Evolutionary conservation across 116 monocot genomes (phyloP), one percentile per base, ranked within the genome.

Genomic region (Zostera marina): DNA sequence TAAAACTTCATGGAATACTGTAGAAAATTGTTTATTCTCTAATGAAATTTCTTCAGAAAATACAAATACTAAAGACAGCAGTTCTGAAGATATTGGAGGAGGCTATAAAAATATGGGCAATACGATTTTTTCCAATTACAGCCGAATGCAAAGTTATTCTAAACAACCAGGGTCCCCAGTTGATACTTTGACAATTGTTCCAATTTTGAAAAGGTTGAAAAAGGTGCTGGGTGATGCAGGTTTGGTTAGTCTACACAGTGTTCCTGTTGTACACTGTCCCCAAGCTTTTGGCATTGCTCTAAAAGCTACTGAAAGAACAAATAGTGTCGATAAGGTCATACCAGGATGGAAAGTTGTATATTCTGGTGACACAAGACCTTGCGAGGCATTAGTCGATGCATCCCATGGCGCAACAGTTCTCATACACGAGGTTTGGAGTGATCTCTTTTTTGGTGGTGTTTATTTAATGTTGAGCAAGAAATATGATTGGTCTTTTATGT

Each of bases 331-430:
- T 41, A 90, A 81, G 47, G 8, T 25, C 22, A 73, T 86, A 58
- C 90, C 90, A 1, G 98, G 98, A 10, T 98, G 98, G 98, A 98
- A 98, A 49, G 67, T 98, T 62, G 98, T 90, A 12, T 98, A 98
- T 74, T 98, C 98, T 1, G 98, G 90, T 53, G 98, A 98, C 66
- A 98, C 98, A 12, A 76, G 98, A 62, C 98, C 98, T 22, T 98
- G 98, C 52, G 74, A 79, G 49, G 68, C 82, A 38, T 46, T 90
- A 46, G 70, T 83, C 16, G 79, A 90, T 51, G 98, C 98, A 53
- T 76, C 98, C 61, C 68, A 45, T 42, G 76, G 65, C 61, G 98
- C 98, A 59, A 98, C 91, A 10, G 68, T 98, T 52, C 80, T 98
- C 39, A 86, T 98, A 62, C 98, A 98, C 38, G 98, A 98, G 98